phyloP scores from a whole-genome alignment of 805 yeast genomes.

The Wickerhamomyces strasburgensis region DNA sequence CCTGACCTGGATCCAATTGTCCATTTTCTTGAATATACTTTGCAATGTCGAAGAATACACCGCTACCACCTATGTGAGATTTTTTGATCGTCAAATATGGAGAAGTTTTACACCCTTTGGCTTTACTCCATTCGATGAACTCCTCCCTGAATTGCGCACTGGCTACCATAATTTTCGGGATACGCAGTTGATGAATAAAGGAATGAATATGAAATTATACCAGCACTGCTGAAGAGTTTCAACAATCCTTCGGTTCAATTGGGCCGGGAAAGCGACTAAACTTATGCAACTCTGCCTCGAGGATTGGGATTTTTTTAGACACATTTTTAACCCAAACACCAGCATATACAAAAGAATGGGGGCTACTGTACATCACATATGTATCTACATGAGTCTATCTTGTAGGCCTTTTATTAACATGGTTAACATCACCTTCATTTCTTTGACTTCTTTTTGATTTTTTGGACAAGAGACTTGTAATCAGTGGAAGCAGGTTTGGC shows the following conservation, averaged over 20 bases:
- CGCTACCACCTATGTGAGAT: conserved; percentile 32
- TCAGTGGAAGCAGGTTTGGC: conserved; percentile 4
- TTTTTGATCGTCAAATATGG: conserved; percentile 15
- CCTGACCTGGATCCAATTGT: conserved; percentile 4
- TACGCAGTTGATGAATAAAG: no score
- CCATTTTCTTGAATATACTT: conserved; percentile 3
- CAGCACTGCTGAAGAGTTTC: no score
- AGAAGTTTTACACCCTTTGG: conserved; percentile 7
- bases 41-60: conserved; percentile 27
- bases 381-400: no score
- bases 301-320: not conserved
- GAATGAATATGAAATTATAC: no score
- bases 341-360: no score
- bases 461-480: conserved; percentile 15
- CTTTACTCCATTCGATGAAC: conserved; percentile 15
- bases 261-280: no score
- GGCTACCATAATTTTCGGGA: no score
- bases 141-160: conserved; percentile 6
- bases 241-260: no score
- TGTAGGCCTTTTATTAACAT: no score
- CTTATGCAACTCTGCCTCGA: no score
- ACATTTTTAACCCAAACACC: not conserved
- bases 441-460: conserved; percentile 15
- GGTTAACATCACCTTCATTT: conserved; percentile 12
- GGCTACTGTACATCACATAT: no score